Percentiles rank a stretch among this genome's conserved stretches.
phyloP scores from a whole-genome alignment of 805 yeast species.

The Henningerozyma blattae region DNA sequence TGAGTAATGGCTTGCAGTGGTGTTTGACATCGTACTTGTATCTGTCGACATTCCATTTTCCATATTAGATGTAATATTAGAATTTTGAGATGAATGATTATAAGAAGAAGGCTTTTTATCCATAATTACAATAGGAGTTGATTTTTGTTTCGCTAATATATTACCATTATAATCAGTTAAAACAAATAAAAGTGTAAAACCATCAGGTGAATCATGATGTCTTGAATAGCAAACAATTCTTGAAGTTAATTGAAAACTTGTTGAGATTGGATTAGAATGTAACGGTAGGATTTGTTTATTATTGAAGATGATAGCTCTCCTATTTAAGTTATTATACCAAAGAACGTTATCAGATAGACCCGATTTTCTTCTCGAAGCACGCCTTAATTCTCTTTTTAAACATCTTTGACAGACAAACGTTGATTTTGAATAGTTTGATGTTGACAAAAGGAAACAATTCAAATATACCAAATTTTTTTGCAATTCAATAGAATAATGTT shows the following conservation, averaged over 20 bases:
- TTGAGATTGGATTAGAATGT: constrained; percentile 10
- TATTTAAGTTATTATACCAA: constrained; percentile 63
- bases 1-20: neutral
- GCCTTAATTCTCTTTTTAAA: constrained; percentile 81
- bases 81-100: neutral
- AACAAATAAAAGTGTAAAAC: constrained; percentile 64
- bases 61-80: neutral
- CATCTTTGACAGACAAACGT: constrained; percentile 82
- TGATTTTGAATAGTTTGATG: constrained; percentile 30
- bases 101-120: constrained; percentile 64
- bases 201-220: constrained; percentile 82
- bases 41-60: neutral
- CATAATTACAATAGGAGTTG: constrained; percentile 79
- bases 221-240: constrained; percentile 93
- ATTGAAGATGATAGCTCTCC: constrained; percentile 82
- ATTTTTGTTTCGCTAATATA: constrained; percentile 58
- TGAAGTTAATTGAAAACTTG: constrained; percentile 31
- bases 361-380: constrained; percentile 85
- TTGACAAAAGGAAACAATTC: constrained; percentile 71
- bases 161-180: constrained; percentile 48
- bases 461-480: constrained; percentile 47
- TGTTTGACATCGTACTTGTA: neutral
- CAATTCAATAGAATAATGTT: constrained; percentile 32
- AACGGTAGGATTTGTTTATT: constrained; percentile 71
- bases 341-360: constrained; percentile 64